Evolutionary conservation across 1,284 basidiomycete genomes (phyloP), one percentile per base, ranked within the genome.

Genomic region (Cutaneotrichosporon mucoides): DNA sequence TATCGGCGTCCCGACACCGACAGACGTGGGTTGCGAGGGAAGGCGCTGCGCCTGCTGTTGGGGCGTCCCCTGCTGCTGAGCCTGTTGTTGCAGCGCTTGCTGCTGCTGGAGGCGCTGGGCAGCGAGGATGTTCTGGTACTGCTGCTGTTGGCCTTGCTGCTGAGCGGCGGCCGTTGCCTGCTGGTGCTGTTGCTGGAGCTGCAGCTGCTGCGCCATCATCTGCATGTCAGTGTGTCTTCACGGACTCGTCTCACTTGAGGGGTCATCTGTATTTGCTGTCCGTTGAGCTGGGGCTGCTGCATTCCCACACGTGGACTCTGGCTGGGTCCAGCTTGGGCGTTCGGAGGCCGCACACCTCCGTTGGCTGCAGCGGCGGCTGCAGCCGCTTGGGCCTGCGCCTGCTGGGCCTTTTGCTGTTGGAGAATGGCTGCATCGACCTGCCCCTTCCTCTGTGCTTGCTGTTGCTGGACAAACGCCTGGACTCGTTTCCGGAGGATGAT

Each of bases 401-500:
- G 53, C 12, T 44, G 42, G 13, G 43, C 51, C n/a, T 50, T 38
- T 10, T 53, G 54, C 50, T 55, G 57, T 42, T 53, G 49, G 13
- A 42, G 48, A 42, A 45, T n/a, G 35, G 56, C 44, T 5, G 46
- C 56, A 34, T 48, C 50, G 33, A 52, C 40, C n/a, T 41, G 41
- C 6, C 38, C 15, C 24, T 53, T 53, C 6, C 57, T 40, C 34
- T 56, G 43, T 4, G 49, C 43, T n/a, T 50, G 42, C 33, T 56
- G 53, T 24, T 60, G 41, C 16, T 40, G 38, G n/a, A 61, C 11
- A 41, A 61, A 41, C 40, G 44, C 11, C 57, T 68, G 33, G 59
- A 73, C 58, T 59, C 68, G 36, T 62, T 69, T 40, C 58, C 67
- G 61, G 62, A 73, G 57, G 63, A 72, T 45, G 60, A 71, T 44